Evolutionary conservation across 2,329 filamentous ascomycete species (phyloP), one percentile per base, ranked within the genome.

Genomic region (Colletotrichum scovillei): DNA sequence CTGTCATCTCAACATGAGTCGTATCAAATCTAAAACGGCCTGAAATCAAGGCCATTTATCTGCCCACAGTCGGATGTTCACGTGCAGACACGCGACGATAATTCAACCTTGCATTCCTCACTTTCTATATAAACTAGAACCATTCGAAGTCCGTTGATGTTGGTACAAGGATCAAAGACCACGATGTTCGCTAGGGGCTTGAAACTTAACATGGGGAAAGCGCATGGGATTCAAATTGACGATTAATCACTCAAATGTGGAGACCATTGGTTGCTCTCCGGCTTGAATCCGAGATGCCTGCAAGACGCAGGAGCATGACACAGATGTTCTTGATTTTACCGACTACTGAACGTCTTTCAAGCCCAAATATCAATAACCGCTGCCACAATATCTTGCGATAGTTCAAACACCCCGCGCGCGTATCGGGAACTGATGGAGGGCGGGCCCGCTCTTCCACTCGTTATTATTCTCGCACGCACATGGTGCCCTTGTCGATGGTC

Each of bases 371-470:
- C 19, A 4, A n/a, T 19, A 49, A 49, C 7, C 7, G 19, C 42
- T 42, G 14, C 38, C 38, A 19, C 16, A 14, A 42, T 42, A 16
- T 42, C 42, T 7, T 49, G 8, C 42, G 19, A 49, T 9, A n/a
- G 42, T 49, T 49, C 6, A 49, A 49, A 4, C 42, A n/a, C 16
- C 42, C 8, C 42, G 42, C 42, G 19, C 42, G 42, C 19, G 42
- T n/a, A 4, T 49, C 42, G 19, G 42, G 42, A 8, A 49, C 14
- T n/a, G 42, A 7, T 49, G 19, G 19, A 22, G n/a, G 71, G 56
- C 77, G 71, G 32, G 76, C 78, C 22, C 78, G 69, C 11, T 79
- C 75, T 14, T 74, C 69, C 24, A 26, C 24, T 26, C 30, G 30
- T 58, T 58, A 28, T 26, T 28, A 58, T 32, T 58, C 22, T 58